phyloP scores from a whole-genome alignment of 2,329 filamentous ascomycete species.

The Elsinoe fawcettii region DNA sequence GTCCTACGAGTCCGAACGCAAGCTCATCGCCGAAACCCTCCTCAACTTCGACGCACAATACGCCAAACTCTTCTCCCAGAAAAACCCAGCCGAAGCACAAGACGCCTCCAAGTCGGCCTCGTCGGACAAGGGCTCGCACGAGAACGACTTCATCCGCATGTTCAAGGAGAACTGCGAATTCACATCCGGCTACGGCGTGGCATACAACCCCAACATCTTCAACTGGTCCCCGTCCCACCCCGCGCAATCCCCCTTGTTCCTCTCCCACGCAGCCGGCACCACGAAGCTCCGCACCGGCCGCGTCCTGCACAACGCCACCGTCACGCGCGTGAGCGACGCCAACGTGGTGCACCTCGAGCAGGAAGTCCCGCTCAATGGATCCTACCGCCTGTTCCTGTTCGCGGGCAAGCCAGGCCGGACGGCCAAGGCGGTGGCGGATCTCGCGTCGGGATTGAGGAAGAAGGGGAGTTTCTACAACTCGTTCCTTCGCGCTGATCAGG shows the following conservation, averaged over 20 bases:
- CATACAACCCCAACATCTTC: slow-evolving; percentile 71
- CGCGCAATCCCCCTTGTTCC: slow-evolving; percentile 62
- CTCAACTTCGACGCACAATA: slow-evolving; percentile 84
- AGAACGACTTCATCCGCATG: slow-evolving; percentile 77
- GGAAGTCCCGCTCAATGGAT: slow-evolving; percentile 78
- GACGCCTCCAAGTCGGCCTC: slow-evolving; percentile 46
- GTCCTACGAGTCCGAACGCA: slow-evolving; percentile 82
- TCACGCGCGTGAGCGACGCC: slow-evolving; percentile 79
- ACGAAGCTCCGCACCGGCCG: slow-evolving; percentile 65
- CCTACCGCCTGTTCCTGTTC: slow-evolving; percentile 80
- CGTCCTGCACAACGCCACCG: slow-evolving; percentile 68
- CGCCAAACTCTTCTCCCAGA: slow-evolving; percentile 79
- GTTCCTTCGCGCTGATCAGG: slow-evolving; percentile 56
- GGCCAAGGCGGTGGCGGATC: slow-evolving; percentile 58
- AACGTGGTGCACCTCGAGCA: slow-evolving; percentile 88
- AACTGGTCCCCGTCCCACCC: slow-evolving; percentile 74
- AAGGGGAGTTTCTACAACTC: slow-evolving; percentile 64
- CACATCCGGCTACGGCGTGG: slow-evolving; percentile 84
- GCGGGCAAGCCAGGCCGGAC: slow-evolving; percentile 60
- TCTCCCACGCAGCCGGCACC: slow-evolving; percentile 46
- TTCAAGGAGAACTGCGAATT: slow-evolving; percentile 92
- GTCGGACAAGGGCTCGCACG: slow-evolving; percentile 35
- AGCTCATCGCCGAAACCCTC: slow-evolving; percentile 73
- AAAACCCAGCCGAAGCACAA: slow-evolving; percentile 61
- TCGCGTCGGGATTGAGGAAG: slow-evolving; percentile 56